phyloP scores from a whole-genome alignment of 148 eudicot genomes.

The Camellia lanceoleosa region DNA sequence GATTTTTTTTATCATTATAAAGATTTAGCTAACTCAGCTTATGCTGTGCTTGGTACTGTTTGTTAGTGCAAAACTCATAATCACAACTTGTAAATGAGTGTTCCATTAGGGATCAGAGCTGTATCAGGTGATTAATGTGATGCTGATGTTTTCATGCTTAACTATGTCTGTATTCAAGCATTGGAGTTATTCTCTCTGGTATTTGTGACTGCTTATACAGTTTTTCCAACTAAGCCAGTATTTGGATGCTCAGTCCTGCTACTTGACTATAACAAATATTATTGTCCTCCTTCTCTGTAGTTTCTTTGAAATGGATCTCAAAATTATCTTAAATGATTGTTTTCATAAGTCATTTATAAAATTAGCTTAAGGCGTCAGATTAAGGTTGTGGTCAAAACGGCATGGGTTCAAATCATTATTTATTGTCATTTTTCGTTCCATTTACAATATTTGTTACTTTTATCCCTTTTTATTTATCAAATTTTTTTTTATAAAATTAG shows the following conservation, averaged over 20 bases:
- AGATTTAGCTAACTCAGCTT: neutral
- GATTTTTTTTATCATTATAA: conserved; percentile 7
- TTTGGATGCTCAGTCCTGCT: neutral
- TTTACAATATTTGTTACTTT: no score
- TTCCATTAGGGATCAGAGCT: neutral
- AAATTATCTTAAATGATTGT: no score
- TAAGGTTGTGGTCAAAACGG: no score
- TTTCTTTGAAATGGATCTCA: neutral
- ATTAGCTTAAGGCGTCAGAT: no score
- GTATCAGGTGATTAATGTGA: neutral
- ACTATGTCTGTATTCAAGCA: no score
- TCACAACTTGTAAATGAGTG: neutral
- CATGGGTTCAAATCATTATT: no score
- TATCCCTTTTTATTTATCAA: no score
- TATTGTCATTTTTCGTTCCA: no score
- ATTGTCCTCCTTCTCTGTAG: neutral
- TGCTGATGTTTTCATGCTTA: neutral
- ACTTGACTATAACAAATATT: neutral
- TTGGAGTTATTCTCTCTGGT: neutral
- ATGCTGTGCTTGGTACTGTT: neutral
- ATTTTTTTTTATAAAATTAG: no score
- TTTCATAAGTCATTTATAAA: no score
- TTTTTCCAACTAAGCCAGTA: neutral
- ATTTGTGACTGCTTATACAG: neutral
- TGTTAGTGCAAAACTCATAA: neutral